phyloP scores from a whole-genome alignment of 352 stramenopile genomes.

The Globisporangium iwayamae region DNA sequence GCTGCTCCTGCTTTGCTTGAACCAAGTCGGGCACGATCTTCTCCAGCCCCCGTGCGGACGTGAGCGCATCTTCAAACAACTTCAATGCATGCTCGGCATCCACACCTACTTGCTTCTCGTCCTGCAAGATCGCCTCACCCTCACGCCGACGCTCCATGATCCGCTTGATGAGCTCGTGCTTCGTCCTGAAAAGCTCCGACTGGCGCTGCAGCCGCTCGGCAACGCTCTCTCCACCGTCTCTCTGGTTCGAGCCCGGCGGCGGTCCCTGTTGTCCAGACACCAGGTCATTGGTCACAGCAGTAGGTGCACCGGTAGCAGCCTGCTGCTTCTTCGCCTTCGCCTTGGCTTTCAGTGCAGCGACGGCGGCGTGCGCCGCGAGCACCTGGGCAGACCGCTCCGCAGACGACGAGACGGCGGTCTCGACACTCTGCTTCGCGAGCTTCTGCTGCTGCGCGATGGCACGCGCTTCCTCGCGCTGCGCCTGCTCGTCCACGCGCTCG shows the following conservation, averaged over 20 bases:
- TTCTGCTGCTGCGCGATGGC: conserved; percentile 30
- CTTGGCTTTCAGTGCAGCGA: conserved; percentile 66
- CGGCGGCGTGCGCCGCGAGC: conserved; percentile 56
- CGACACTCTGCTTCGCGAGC: conserved; percentile 45
- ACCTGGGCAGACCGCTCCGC: conserved; percentile 58
- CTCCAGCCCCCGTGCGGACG: conserved; percentile 31
- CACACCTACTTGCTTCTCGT: conserved; percentile 3
- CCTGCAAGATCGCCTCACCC: conserved; percentile 30
- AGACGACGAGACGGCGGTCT: conserved; percentile 33
- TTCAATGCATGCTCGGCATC: conserved; percentile 18
- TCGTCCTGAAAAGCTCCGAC: conserved; percentile 35
- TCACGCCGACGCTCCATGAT: conserved; percentile 38
- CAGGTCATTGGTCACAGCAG: not conserved
- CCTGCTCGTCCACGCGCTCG: conserved; percentile 40
- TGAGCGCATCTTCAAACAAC: conserved; percentile 34
- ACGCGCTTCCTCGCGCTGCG: conserved; percentile 29
- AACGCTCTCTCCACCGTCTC: not conserved
- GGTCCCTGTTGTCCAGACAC: not conserved
- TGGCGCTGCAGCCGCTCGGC: conserved; percentile 25
- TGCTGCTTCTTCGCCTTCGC: conserved; percentile 8
- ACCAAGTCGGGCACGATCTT: conserved; percentile 36
- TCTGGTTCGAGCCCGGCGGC: not conserved
- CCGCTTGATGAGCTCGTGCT: conserved; percentile 48
- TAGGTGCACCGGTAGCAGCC: not conserved
- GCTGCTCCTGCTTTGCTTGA: conserved; percentile 17